These are phyloP conservation scores for Abortiporus biennis DNA, from an alignment of 1,284 basidiomycete genomes.

Conservation along the genomic window DNA sequence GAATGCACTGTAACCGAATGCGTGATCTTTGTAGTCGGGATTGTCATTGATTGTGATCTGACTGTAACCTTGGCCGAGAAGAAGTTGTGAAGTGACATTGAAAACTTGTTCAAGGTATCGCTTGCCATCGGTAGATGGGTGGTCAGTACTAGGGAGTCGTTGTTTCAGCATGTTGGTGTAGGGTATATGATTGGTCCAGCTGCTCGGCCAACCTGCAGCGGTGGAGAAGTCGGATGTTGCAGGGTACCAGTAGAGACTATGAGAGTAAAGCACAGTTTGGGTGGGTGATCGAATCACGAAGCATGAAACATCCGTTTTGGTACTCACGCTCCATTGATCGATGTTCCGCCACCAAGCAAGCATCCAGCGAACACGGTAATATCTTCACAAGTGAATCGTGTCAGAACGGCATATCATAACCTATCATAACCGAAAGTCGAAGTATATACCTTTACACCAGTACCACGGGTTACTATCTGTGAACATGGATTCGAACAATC, in stretches of 20 bases:
- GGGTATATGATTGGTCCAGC: constrained; percentile 45
- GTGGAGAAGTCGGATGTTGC: constrained; percentile 45
- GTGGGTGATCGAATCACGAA: constrained; percentile 5
- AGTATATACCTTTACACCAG: constrained; percentile 51
- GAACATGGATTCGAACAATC: constrained; percentile 61
- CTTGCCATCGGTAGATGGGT: constrained; percentile 55
- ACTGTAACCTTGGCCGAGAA: constrained; percentile 41
- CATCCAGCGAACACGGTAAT: constrained; percentile 59
- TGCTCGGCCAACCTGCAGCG: constrained; percentile 45
- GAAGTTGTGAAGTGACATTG: constrained; percentile 36
- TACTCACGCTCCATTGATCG: constrained; percentile 58
- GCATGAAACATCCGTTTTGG: not conserved
- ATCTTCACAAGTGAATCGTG: constrained; percentile 33
- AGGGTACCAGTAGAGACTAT: constrained; percentile 56
- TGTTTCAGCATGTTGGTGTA: constrained; percentile 43
- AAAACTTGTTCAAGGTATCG: constrained; percentile 50
- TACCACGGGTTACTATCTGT: constrained; percentile 48
- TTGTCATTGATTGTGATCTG: constrained; percentile 50
- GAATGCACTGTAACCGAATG: constrained; percentile 52
- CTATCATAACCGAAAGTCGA: not conserved
- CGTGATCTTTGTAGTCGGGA: constrained; percentile 52
- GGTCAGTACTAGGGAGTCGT: constrained; percentile 52
- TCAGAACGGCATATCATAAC: too few relatives aligned
- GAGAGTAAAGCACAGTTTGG: not conserved
- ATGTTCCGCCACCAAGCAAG: constrained; percentile 54